A percentile compares a stretch with the other conserved stretches of the same genome.
These are phyloP conservation scores for Aethionema arabicum DNA, from an alignment of 345 rosid species.

Conservation along the genomic window DNA sequence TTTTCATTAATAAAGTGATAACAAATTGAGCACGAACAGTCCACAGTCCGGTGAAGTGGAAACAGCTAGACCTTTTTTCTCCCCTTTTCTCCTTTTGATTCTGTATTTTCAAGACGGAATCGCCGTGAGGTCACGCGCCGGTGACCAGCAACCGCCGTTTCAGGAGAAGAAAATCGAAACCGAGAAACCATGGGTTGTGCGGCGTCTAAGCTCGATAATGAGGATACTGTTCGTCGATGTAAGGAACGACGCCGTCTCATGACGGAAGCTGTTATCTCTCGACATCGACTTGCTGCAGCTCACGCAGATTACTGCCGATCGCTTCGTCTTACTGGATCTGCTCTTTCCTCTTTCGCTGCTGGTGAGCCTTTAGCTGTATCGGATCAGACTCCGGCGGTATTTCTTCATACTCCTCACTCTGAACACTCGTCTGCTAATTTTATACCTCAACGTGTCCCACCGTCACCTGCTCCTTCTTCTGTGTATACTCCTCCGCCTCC, in stretches of 20 bases:
- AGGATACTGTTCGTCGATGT: conserved; percentile 87
- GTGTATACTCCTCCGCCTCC: conserved; percentile 47
- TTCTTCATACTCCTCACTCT: conserved; percentile 50
- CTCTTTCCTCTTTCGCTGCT: conserved; percentile 75
- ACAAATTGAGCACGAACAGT: conserved; percentile 26
- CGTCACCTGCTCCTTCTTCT: conserved; percentile 49
- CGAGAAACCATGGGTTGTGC: conserved; percentile 70
- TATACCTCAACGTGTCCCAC: conserved; percentile 42
- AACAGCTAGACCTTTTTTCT: conserved; percentile 27
- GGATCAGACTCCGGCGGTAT: conserved; percentile 78
- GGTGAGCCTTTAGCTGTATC: conserved; percentile 81
- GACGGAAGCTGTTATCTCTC: conserved; percentile 79
- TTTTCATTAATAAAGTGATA: conserved; percentile 9
- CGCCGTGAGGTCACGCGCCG: conserved; percentile 26
- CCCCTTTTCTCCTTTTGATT: conserved; percentile 3
- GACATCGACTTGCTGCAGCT: conserved; percentile 85
- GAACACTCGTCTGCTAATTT: conserved; percentile 13
- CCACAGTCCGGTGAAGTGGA: conserved; percentile 32
- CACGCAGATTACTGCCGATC: conserved; percentile 94
- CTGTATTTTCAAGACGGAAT: neutral
- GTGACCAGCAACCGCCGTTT: conserved; percentile 8
- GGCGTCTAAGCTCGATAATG: conserved; percentile 91
- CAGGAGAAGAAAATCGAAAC: neutral
- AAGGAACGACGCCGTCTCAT: conserved; percentile 96
- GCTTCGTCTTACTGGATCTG: conserved; percentile 81